Evolutionary conservation across 2,329 filamentous ascomycete genomes (phyloP).

Genomic region (Nemania abortiva): DNA sequence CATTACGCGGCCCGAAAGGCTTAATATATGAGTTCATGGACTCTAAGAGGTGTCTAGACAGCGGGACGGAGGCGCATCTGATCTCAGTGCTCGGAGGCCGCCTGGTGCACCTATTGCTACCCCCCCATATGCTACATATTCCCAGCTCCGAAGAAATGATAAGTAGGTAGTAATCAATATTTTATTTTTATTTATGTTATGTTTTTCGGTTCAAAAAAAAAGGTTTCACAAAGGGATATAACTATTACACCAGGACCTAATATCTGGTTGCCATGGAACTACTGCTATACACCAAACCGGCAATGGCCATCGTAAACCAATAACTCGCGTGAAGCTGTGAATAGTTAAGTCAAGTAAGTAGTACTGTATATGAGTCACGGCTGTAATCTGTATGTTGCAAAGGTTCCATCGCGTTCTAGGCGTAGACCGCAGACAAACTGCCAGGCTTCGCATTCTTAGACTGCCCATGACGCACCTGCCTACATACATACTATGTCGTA

Average conservation of each 20-base stretch:
- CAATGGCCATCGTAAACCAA: conserved; percentile 11
- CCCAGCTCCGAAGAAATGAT: conserved; percentile 2
- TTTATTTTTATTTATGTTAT: too few relatives aligned
- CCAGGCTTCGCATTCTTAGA: conserved; percentile 11
- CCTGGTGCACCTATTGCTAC: conserved; percentile 37
- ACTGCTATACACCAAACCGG: conserved; percentile 6
- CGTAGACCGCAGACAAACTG: conserved; percentile 9
- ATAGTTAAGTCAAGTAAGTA: conserved; percentile 16
- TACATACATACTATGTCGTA: not conserved
- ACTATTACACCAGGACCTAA: not conserved
- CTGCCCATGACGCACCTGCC: not conserved
- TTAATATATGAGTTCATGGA: conserved; percentile 38
- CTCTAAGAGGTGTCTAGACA: conserved; percentile 25
- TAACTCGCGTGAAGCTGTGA: conserved; percentile 11
- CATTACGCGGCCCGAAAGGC: conserved; percentile 39
- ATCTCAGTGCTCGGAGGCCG: conserved; percentile 41
- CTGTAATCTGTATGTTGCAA: conserved; percentile 10
- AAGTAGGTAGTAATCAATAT: too few relatives aligned
- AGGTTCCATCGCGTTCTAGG: conserved; percentile 23
- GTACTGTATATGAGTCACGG: conserved; percentile 23
- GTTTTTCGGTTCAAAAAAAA: too few relatives aligned
- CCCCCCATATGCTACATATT: conserved; percentile 21
- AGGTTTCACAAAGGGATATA: not conserved
- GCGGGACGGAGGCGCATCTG: conserved; percentile 40
- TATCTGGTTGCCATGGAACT: conserved; percentile 12